Evolutionary conservation across 1,139 yeast genomes (phyloP).

Genomic region (Taphrina flavorubra): DNA sequence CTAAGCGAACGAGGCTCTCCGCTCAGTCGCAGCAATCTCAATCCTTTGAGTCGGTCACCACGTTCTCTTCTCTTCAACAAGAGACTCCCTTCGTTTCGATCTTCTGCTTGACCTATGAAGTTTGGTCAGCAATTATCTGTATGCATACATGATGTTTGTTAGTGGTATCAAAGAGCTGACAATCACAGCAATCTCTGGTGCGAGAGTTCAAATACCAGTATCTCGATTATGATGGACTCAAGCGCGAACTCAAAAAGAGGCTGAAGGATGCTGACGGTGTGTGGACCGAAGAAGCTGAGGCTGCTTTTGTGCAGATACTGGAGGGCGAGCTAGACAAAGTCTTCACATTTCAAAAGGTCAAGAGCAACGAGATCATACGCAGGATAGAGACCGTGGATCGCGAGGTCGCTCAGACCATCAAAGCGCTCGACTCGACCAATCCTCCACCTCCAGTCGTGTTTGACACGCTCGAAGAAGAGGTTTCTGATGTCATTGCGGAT

Average conservation of each 20-base stretch:
- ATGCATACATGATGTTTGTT: not conserved
- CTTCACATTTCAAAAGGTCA: conserved; percentile 76
- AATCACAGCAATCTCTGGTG: conserved; percentile 37
- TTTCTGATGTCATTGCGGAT: conserved; percentile 92
- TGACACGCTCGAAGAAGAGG: conserved; percentile 86
- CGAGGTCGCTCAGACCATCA: conserved; percentile 64
- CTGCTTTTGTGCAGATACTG: conserved; percentile 67
- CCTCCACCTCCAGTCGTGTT: conserved; percentile 76
- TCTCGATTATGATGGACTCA: conserved; percentile 47
- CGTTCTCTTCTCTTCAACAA: not conserved
- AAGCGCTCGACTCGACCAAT: conserved; percentile 49
- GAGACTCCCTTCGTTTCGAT: too few relatives aligned
- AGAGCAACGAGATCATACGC: conserved; percentile 73
- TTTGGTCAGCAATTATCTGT: conserved; percentile 43
- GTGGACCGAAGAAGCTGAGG: conserved; percentile 76
- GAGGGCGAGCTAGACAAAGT: conserved; percentile 84
- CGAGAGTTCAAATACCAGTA: conserved; percentile 47
- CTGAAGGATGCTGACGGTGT: conserved; percentile 48
- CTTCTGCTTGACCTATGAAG: conserved; percentile 24
- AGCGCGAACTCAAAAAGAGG: conserved; percentile 48
- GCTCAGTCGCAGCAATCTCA: too few relatives aligned
- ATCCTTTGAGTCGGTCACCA: not conserved
- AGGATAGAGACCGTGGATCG: conserved; percentile 73
- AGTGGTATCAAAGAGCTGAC: too few relatives aligned
- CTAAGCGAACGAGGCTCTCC: too few relatives aligned